Conservation (phyloP, 495 filamentous ascomycete genomes). For the Penicillium verhagenii region DNA sequence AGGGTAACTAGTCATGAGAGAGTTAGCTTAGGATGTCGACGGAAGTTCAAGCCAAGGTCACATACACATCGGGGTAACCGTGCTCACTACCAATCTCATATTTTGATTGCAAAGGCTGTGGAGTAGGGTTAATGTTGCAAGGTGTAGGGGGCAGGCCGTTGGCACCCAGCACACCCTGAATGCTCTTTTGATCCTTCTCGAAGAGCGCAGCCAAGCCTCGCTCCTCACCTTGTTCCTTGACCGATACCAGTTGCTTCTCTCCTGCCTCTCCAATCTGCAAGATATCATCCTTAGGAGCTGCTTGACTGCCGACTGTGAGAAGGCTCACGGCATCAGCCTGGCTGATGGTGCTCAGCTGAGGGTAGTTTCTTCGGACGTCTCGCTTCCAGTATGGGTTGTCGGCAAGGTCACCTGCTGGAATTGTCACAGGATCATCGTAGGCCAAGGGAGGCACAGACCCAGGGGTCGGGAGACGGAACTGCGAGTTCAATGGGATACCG, state of each 20-base stretch:
- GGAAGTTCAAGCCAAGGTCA: not conserved
- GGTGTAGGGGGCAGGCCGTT: constrained; percentile 83
- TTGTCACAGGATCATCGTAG: constrained; percentile 88
- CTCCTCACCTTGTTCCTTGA: constrained; percentile 72
- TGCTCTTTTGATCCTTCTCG: constrained; percentile 63
- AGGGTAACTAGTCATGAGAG: constrained; percentile 41
- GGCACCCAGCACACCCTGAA: constrained; percentile 64
- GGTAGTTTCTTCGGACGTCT: constrained; percentile 81
- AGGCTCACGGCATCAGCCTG: constrained; percentile 86
- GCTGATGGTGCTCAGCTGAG: constrained; percentile 72
- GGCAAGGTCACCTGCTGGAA: constrained; percentile 91
- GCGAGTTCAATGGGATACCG: constrained; percentile 88
- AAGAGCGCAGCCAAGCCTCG: constrained; percentile 70
- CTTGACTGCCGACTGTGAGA: constrained; percentile 79
- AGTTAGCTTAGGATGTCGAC: constrained; percentile 19
- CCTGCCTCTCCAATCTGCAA: constrained; percentile 81
- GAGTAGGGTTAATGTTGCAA: constrained; percentile 52
- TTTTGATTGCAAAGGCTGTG: constrained; percentile 34
- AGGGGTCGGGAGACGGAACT: constrained; percentile 86
- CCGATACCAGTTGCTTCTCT: constrained; percentile 71
- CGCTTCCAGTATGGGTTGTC: constrained; percentile 99
- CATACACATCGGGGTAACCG: constrained; percentile 53
- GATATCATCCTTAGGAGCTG: constrained; percentile 72
- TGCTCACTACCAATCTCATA: constrained; percentile 46
- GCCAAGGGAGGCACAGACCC: constrained; percentile 69